Percentiles rank a stretch among this genome's conserved stretches.
phyloP scores from a whole-genome alignment of 2,329 filamentous ascomycete species.

The Venturia aucupariae region DNA sequence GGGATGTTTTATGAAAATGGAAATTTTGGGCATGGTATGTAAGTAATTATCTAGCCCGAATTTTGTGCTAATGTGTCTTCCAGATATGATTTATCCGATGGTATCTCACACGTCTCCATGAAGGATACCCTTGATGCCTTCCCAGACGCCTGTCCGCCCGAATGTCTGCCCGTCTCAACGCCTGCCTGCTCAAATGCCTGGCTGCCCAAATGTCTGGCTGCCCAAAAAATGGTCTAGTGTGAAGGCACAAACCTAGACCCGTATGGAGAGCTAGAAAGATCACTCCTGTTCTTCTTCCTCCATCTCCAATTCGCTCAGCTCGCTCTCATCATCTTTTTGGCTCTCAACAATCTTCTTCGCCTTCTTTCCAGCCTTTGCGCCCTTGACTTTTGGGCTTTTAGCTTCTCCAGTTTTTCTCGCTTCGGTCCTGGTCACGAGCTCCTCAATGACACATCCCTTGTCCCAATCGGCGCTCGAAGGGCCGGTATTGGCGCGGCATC shows the following conservation, averaged over 20 bases:
- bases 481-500: constrained; percentile 50
- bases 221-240: not conserved
- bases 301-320: not conserved
- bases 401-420: constrained; percentile 38
- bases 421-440: constrained; percentile 49
- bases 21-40: not conserved
- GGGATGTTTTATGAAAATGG: not conserved
- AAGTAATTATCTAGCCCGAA: not conserved
- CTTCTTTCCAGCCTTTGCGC: not conserved
- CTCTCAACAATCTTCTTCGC: not conserved
- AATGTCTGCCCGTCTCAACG: too few relatives aligned
- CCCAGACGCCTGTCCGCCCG: too few relatives aligned
- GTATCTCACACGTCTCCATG: not conserved
- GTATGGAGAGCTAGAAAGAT: not conserved
- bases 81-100: not conserved
- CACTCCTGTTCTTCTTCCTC: not conserved
- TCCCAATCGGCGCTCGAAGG: constrained; percentile 54
- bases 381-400: not conserved
- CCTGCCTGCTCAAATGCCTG: too few relatives aligned
- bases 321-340: constrained; percentile 2
- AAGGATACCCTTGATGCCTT: not conserved
- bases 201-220: not conserved
- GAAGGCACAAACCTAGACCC: not conserved
- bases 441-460: constrained; percentile 54
- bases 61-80: not conserved